Percentiles rank a stretch among this genome's conserved stretches.
Evolutionary conservation across 306 rosid genomes (phyloP).

Genomic region (Potentilla sterilis): DNA sequence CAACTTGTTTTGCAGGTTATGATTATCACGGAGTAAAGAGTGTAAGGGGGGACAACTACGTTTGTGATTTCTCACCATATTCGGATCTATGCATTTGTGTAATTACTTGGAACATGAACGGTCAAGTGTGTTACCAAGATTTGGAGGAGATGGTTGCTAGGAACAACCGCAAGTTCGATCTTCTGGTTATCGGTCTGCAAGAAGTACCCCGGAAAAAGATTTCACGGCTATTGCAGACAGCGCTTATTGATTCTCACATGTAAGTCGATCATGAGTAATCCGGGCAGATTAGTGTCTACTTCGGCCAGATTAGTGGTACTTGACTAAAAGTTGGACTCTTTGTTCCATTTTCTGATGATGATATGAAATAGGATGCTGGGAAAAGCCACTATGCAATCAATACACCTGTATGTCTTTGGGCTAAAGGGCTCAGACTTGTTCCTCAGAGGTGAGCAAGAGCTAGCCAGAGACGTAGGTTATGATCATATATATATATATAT

Average conservation of each 20-base stretch:
- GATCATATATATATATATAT: not conserved
- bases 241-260: constrained; percentile 50
- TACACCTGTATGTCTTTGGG: constrained; percentile 72
- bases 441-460: constrained; percentile 39
- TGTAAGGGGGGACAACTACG: constrained; percentile 30
- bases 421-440: constrained; percentile 45
- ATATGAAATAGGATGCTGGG: constrained; percentile 49
- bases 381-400: constrained; percentile 64
- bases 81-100: constrained; percentile 56
- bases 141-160: constrained; percentile 48
- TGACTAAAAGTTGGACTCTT: no score
- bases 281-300: not conserved
- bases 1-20: not conserved
- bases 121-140: constrained; percentile 54
- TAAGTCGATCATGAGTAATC: constrained; percentile 14
- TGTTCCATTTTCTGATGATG: no score
- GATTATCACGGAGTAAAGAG: constrained; percentile 47
- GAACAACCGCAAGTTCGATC: constrained; percentile 48
- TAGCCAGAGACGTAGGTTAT: not conserved
- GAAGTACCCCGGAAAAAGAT: constrained; percentile 61
- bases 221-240: constrained; percentile 32
- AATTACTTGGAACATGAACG: constrained; percentile 83
- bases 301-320: not conserved
- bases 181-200: constrained; percentile 70
- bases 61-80: constrained; percentile 35